Base-by-base conservation (phyloP, 768 basidiomycete species). In the Boletus subcaerulescens region DNA sequence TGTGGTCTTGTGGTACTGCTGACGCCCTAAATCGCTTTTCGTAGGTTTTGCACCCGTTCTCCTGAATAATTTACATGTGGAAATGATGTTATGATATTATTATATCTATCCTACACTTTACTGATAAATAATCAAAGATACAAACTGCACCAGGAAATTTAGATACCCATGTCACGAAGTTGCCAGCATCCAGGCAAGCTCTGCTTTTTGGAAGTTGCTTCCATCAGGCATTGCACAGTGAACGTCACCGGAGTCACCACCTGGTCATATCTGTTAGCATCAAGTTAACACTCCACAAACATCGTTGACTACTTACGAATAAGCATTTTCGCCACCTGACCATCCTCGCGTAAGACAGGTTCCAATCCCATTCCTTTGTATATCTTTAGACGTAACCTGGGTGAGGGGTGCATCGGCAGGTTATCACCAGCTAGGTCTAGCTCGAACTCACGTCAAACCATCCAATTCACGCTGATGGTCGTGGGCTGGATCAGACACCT, bases 311-410 rank as follows among this genome's bases (percentile, higher is more conserved):
- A 81, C 87, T 66, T 64, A 90, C 88, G 75, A 60, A 91, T 76
- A 61, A 92, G 79, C 72, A 91, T 81, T 62, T 86, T 89, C 13
- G 67, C 60, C 26, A 81, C 61, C 15, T 70, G 65, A 0, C 81
- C 81, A 40, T 79, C 68, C 52, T 80, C 80, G 54, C 82, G 79
- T 17, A 81, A 56, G 40, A 91, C 71, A 5, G 87, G 82, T 48
- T 87, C 82, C 57, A 91, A 87, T 17, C 90, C 90, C 39, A 91
- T 69, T 10, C 82, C 82, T 63, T 82, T 86, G 69, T 82, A 89
- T 56, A 91, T 72, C 59, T 80, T 80, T 22, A 91, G 65, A 45
- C 89, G 81, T 48, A 91, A 62, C 40, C 90, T 92, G 57, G 39
- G 24, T 45, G 12, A 59, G 41, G 33, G 33, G 45, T 18, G 38